Percentiles rank a stretch among this genome's conserved stretches.
Evolutionary conservation across 2,329 filamentous ascomycete species (phyloP).

Genomic region (Hypoxylon sp.): DNA sequence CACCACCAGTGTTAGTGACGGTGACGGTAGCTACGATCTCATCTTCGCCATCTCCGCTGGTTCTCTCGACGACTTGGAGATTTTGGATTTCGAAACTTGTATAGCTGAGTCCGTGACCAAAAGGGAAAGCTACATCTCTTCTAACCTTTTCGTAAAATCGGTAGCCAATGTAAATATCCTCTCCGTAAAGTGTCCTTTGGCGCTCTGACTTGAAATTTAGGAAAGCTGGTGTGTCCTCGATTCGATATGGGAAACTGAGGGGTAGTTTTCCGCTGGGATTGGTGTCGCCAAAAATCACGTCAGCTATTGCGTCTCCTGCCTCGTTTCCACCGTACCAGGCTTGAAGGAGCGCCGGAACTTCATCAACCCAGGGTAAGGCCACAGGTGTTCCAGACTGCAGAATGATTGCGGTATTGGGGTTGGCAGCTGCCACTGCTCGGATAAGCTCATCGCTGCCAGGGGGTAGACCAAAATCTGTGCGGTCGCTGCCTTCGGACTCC

Average conservation of each 20-base stretch:
- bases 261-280: conserved; percentile 73
- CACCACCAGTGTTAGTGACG: not conserved
- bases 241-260: conserved; percentile 66
- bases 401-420: conserved; percentile 67
- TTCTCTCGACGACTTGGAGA: not conserved
- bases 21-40: not conserved
- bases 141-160: conserved; percentile 69
- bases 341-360: conserved; percentile 68
- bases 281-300: conserved; percentile 70
- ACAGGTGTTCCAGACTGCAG: conserved; percentile 72
- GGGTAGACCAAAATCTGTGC: conserved; percentile 77
- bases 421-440: conserved; percentile 62
- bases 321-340: conserved; percentile 78
- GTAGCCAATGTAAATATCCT: conserved; percentile 75
- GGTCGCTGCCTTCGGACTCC: conserved; percentile 68
- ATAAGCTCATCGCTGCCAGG: conserved; percentile 67
- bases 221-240: conserved; percentile 71
- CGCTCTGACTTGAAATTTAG: conserved; percentile 66
- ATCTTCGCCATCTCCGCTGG: not conserved
- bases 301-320: conserved; percentile 72
- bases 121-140: conserved; percentile 58
- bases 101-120: conserved; percentile 73
- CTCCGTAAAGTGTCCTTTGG: conserved; percentile 68
- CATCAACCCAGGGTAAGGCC: conserved; percentile 64
- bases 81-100: conserved; percentile 35